Evolutionary conservation across 108 stramenopile genomes (phyloP).

Genomic region (Pseudonitzschia pungens): DNA sequence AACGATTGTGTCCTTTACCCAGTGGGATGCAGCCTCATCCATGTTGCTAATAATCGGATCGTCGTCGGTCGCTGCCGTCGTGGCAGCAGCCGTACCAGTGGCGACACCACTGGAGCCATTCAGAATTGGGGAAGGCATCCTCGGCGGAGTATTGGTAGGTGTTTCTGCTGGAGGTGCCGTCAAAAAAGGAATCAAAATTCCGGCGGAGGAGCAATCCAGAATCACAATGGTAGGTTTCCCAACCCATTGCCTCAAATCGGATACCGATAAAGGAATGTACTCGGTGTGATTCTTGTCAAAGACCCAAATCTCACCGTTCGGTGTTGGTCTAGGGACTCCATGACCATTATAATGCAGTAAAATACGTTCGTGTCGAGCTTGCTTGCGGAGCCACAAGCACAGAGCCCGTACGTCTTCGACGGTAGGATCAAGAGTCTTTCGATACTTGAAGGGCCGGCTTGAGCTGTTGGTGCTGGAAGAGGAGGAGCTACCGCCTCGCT

Average conservation of each 20-base stretch:
- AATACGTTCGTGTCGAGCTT: constrained; percentile 82
- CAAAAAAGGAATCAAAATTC: constrained; percentile 88
- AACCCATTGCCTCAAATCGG: constrained; percentile 89
- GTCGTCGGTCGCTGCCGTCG: constrained; percentile 1
- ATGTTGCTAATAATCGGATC: constrained; percentile 27
- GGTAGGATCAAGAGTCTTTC: constrained; percentile 90
- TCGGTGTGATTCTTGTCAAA: constrained; percentile 97
- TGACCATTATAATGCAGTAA: constrained; percentile 99
- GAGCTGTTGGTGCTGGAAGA: constrained; percentile 15
- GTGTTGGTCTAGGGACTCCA: constrained; percentile 95
- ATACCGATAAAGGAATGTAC: constrained; percentile 93
- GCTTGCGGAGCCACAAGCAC: constrained; percentile 70
- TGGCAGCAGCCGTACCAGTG: no score
- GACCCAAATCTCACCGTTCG: constrained; percentile 95
- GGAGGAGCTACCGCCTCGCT: constrained; percentile 37
- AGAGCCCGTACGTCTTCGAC: constrained; percentile 88
- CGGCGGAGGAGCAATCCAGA: constrained; percentile 92
- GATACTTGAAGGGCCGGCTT: constrained; percentile 58
- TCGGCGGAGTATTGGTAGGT: constrained; percentile 33
- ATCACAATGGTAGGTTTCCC: constrained; percentile 91
- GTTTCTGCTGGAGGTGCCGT: constrained; percentile 42
- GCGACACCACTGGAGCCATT: neutral
- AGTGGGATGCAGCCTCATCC: constrained; percentile 37
- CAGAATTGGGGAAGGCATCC: neutral
- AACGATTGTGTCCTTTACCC: constrained; percentile 91